Conservation (phyloP, 148 eudicot species). For the Chenopodium suecicum region DNA sequence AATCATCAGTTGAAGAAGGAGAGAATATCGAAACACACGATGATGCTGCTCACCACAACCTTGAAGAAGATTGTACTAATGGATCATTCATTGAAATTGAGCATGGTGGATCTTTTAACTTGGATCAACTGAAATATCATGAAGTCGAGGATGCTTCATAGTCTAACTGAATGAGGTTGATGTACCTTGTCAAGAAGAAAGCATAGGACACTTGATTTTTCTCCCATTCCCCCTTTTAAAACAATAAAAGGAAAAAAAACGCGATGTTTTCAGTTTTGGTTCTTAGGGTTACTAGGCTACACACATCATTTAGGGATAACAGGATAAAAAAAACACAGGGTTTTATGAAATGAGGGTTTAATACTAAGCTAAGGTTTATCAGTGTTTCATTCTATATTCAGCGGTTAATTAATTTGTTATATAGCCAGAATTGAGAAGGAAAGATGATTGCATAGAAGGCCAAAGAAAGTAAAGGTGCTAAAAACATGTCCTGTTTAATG, state of each 20-base stretch:
- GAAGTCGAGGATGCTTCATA: constrained; percentile 36
- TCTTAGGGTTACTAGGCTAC: not conserved
- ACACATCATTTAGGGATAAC: too few relatives aligned
- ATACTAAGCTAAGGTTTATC: constrained; percentile 32
- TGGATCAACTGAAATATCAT: constrained; percentile 20
- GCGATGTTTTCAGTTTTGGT: not conserved
- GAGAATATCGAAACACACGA: not conserved
- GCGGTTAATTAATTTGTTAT: too few relatives aligned
- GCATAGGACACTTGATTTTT: constrained; percentile 26
- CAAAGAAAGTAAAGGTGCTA: not conserved
- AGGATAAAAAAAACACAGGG: not conserved
- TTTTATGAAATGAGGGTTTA: not conserved
- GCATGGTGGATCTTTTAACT: constrained; percentile 43
- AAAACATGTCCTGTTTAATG: too few relatives aligned
- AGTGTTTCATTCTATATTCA: constrained; percentile 11
- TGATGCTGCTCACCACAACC: constrained; percentile 12
- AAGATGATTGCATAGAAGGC: not conserved
- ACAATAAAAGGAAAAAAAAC: not conserved
- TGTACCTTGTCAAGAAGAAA: constrained; percentile 20
- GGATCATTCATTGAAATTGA: constrained; percentile 44
- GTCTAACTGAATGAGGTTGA: constrained; percentile 19
- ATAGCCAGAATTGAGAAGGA: not conserved
- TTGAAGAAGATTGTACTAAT: not conserved
- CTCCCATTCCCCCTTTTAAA: not conserved
- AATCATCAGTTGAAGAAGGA: not conserved